Evolutionary conservation across 2,329 filamentous ascomycete genomes (phyloP), one percentile per base, ranked within the genome.

Genomic region (Verticillium nubilum): DNA sequence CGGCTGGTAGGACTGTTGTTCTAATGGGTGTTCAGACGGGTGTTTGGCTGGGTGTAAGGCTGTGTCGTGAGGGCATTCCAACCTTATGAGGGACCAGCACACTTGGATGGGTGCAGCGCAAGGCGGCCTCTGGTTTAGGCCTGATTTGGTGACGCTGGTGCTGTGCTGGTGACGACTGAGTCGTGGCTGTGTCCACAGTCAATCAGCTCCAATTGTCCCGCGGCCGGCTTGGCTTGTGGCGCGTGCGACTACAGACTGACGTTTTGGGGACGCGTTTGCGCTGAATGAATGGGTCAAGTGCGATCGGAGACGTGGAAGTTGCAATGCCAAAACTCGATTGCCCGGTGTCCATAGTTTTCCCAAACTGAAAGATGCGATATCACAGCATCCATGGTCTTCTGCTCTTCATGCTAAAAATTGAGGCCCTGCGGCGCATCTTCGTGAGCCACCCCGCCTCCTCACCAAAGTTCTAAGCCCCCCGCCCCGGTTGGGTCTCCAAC

Each of bases 31-130:
- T 50, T 56, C 33, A 31, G 55, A 53, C 52, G 57, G 57, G 55
- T 29, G 61, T 59, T 61, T 29, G 25, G 61, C 52, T 57, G 60
- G 59, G 53, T 55, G 60, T 56, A 29, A 53, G 52, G 61, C 47
- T 56, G 60, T 56, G 60, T 56, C 35, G 42, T 58, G 61, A 63
- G 55, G 60, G 60, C 60, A 62, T 63, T 63, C 61, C 58, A 58
- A 60, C 61, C 58, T 63, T 62, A 52, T 62, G 60, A 63, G 56
- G 61, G 19, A 50, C 19, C n/a, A 19, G 19, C 19, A 50, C 42
- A 50, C 42, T 31, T 50, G 42, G 42, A 50, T 50, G 42, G 42
- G 42, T 23, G 42, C 42, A 50, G 42, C 42, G 42, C 42, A 50
- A 50, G 42, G 42, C 42, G 42, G 42, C 42, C 42, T 50, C 42